phyloP scores from a whole-genome alignment of 1,139 yeast genomes.

The Lodderomyces jiufengensis region DNA sequence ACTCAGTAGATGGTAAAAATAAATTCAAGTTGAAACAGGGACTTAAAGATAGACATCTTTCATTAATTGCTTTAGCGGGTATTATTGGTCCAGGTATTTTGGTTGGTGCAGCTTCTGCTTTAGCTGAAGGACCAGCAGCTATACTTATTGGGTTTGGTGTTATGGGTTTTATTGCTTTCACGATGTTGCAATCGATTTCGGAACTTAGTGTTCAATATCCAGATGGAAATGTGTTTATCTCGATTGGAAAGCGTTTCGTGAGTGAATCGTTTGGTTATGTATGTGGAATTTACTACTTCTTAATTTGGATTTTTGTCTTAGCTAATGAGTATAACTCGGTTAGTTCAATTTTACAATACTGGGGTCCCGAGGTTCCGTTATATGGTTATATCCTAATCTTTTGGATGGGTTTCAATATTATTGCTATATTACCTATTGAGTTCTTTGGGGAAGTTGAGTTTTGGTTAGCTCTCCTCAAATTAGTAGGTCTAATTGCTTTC shows the following conservation, averaged over 20 bases:
- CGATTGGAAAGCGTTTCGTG: constrained; percentile 48
- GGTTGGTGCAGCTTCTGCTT: constrained; percentile 45
- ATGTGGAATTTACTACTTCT: constrained; percentile 60
- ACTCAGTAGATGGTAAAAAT: constrained; percentile 5
- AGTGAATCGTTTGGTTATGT: constrained; percentile 60
- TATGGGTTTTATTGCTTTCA: constrained; percentile 52
- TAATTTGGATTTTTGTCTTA: constrained; percentile 58
- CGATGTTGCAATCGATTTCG: constrained; percentile 58
- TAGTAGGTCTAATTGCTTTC: constrained; percentile 53
- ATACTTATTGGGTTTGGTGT: constrained; percentile 44
- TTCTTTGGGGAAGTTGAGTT: constrained; percentile 68
- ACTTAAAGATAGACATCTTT: constrained; percentile 42
- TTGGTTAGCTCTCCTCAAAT: constrained; percentile 57
- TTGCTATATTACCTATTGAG: constrained; percentile 55
- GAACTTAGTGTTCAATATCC: constrained; percentile 53
- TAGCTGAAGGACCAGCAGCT: constrained; percentile 45
- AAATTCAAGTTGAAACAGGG: constrained; percentile 24
- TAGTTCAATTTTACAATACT: constrained; percentile 49
- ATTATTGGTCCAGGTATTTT: constrained; percentile 55
- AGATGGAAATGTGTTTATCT: constrained; percentile 53
- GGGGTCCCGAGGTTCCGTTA: constrained; percentile 60
- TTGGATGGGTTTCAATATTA: constrained; percentile 50
- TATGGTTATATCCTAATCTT: constrained; percentile 56
- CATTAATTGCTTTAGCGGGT: constrained; percentile 51
- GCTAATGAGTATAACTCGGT: constrained; percentile 58